Evolutionary conservation across 192 early-diverging fungal species (phyloP).

Genomic region (Piromyces sp.): DNA sequence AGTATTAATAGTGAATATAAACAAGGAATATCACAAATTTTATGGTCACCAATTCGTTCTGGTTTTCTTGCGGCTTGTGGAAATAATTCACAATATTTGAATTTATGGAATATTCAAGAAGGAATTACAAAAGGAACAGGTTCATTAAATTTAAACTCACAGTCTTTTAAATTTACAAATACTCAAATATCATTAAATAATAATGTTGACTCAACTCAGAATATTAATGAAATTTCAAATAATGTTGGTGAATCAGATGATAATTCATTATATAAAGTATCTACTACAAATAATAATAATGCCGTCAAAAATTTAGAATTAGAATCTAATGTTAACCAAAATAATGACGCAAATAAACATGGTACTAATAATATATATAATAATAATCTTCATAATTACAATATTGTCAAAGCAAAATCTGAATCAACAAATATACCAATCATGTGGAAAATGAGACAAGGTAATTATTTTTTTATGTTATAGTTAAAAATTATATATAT

Average conservation of each 20-base stretch:
- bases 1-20: background rate
- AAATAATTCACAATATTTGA: constrained; percentile 29
- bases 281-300: background rate
- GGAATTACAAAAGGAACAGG: constrained; percentile 7
- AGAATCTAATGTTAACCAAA: background rate
- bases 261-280: background rate
- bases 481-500: background rate
- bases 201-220: background rate
- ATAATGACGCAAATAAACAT: background rate
- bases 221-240: background rate
- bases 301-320: background rate
- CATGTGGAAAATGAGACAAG: background rate
- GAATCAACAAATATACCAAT: background rate
- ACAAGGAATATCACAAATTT: constrained; percentile 26
- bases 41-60: constrained; percentile 34
- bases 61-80: constrained; percentile 39
- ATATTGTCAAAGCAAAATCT: background rate
- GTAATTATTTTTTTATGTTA: no score
- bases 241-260: background rate
- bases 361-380: no score
- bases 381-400: background rate
- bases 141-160: constrained; percentile 18
- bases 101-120: constrained; percentile 53
- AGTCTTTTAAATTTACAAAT: constrained; percentile 23
- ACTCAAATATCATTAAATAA: constrained; percentile 11